phyloP scores from a whole-genome alignment of 2,329 filamentous ascomycete species.

The Rhinocladiella similis region DNA sequence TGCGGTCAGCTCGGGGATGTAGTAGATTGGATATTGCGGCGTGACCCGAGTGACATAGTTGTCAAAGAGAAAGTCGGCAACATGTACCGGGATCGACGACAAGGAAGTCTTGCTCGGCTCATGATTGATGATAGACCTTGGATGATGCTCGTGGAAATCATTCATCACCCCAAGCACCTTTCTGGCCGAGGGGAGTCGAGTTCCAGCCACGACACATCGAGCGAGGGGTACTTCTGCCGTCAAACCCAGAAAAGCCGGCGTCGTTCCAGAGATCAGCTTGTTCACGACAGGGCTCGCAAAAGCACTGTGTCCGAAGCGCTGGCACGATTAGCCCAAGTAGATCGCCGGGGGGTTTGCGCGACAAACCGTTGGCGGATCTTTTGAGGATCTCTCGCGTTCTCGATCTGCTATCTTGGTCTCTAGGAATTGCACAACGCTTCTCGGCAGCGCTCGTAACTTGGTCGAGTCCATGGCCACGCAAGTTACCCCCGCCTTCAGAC shows the following conservation, averaged over 20 bases:
- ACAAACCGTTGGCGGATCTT: too few species aligned
- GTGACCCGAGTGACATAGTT: conserved; percentile 3
- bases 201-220: background rate
- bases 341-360: background rate
- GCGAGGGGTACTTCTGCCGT: background rate
- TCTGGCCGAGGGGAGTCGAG: background rate
- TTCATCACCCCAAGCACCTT: background rate
- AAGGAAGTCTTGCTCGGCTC: background rate
- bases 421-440: conserved; percentile 2
- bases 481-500: background rate
- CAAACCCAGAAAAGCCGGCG: background rate
- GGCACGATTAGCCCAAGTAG: background rate
- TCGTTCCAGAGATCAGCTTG: background rate
- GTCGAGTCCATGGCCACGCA: background rate
- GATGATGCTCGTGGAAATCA: background rate
- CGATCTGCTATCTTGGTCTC: background rate
- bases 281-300: background rate
- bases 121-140: conserved; percentile 1
- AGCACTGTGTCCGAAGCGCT: too few species aligned
- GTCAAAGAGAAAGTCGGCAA: conserved; percentile 5
- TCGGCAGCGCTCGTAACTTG: background rate
- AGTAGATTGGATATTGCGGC: conserved; percentile 4
- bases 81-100: conserved; percentile 2
- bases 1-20: background rate
- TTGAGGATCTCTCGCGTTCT: background rate